phyloP scores from a whole-genome alignment of 129 eudicot genomes.

The Centella asiatica region DNA sequence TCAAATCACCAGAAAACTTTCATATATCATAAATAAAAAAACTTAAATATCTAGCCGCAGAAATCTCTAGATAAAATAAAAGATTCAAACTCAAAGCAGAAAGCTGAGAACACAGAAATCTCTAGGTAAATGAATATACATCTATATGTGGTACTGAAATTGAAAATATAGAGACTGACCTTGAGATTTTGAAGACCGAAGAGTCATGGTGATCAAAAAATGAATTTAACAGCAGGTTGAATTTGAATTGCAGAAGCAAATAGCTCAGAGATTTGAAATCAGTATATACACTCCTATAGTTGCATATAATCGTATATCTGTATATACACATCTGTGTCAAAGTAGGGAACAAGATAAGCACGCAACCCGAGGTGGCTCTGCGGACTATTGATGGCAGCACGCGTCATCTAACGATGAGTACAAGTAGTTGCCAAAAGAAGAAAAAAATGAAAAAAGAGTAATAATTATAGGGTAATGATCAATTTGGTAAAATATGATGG shows the following conservation, averaged over 20 bases:
- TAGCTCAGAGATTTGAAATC: background rate
- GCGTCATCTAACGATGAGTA: no score
- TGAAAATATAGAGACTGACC: slow-evolving; percentile 22
- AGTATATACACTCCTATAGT: background rate
- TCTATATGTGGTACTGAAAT: background rate
- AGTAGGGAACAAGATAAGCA: background rate
- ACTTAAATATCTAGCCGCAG: no score
- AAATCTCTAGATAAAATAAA: no score
- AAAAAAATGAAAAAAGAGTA: no score
- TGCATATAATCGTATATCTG: background rate
- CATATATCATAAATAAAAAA: no score
- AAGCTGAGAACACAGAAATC: background rate
- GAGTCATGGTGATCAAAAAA: slow-evolving; percentile 30
- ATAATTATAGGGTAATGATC: no score
- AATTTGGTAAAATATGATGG: no score
- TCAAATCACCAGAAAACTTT: no score
- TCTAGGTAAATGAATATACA: background rate
- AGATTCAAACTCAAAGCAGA: background rate
- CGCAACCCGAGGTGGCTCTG: background rate
- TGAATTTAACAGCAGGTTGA: background rate
- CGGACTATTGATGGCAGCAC: background rate
- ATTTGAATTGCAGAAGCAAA: background rate
- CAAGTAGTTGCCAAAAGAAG: no score
- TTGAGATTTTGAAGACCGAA: slow-evolving; percentile 39
- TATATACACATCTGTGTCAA: background rate